Evolutionary conservation across 169 alveolate species (phyloP).

Genomic region (Perkinsus olseni): DNA sequence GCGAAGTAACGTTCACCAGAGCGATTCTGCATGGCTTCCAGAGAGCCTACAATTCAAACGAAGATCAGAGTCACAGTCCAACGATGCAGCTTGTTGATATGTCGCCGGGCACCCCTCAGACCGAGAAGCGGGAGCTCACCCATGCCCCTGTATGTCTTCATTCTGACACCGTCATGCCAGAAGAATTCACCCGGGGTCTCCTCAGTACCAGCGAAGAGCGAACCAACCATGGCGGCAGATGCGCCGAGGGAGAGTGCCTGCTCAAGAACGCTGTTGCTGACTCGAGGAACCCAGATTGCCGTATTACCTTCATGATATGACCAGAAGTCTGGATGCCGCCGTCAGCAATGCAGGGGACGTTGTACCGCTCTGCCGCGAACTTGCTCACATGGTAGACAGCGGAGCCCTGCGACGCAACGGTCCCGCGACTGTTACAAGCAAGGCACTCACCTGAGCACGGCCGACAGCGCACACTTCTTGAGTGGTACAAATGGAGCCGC

Average conservation of each 20-base stretch:
- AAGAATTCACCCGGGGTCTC: conserved; percentile 87
- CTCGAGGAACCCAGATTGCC: neutral
- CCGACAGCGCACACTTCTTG: conserved; percentile 58
- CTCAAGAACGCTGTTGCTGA: neutral
- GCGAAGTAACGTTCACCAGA: conserved; percentile 19
- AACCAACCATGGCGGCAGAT: conserved; percentile 80
- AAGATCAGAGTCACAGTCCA: conserved; percentile 17
- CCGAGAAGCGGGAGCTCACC: conserved; percentile 51
- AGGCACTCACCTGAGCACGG: conserved; percentile 38
- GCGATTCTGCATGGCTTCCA: conserved; percentile 17
- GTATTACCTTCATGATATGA: conserved; percentile 74
- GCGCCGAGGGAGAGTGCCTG: conserved; percentile 83
- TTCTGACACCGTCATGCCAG: conserved; percentile 66
- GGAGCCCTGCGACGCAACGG: conserved; percentile 81
- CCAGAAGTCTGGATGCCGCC: conserved; percentile 89
- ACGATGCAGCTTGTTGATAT: neutral
- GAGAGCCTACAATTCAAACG: conserved; percentile 39
- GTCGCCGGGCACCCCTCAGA: too few species aligned
- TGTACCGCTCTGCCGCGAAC: conserved; percentile 57
- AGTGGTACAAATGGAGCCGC: conserved; percentile 92
- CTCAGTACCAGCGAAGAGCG: conserved; percentile 81
- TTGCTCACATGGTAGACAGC: conserved; percentile 80
- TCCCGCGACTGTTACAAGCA: conserved; percentile 65
- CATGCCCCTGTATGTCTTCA: conserved; percentile 78
- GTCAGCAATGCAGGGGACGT: conserved; percentile 81